phyloP scores from a whole-genome alignment of 805 yeast species.

The Kazachstania martiniae region DNA sequence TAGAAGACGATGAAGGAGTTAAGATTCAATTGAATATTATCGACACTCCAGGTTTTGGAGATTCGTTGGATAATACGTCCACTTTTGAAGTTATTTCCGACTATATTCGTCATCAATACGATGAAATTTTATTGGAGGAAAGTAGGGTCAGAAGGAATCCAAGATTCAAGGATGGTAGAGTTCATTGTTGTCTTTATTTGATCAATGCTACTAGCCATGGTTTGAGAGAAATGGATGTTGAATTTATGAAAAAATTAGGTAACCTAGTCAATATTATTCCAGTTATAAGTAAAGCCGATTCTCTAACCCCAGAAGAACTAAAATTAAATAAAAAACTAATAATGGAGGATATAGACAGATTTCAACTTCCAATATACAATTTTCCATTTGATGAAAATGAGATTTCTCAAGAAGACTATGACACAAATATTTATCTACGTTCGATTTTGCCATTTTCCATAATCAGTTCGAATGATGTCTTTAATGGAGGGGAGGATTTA shows the following conservation, averaged over 20 bases:
- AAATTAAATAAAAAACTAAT: slow-evolving; percentile 62
- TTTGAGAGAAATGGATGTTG: slow-evolving; percentile 64
- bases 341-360: slow-evolving; percentile 61
- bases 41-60: slow-evolving; percentile 81
- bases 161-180: slow-evolving; percentile 73
- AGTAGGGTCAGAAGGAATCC: slow-evolving; percentile 77
- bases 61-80: slow-evolving; percentile 54
- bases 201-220: slow-evolving; percentile 83
- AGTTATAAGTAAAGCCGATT: slow-evolving; percentile 75
- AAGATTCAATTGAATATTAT: slow-evolving; percentile 66
- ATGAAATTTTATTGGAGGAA: slow-evolving; percentile 72
- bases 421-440: slow-evolving; percentile 54
- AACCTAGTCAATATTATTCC: slow-evolving; percentile 80
- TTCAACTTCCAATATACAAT: slow-evolving; percentile 61
- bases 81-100: slow-evolving; percentile 65
- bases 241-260: slow-evolving; percentile 66
- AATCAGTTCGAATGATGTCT: slow-evolving; percentile 57
- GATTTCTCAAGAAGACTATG: slow-evolving; percentile 52
- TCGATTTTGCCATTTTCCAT: slow-evolving; percentile 56
- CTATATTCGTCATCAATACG: slow-evolving; percentile 71
- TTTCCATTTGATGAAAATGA: slow-evolving; percentile 52
- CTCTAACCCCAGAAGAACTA: slow-evolving; percentile 71
- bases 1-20: slow-evolving; percentile 79
- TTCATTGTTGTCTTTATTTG: slow-evolving; percentile 64
- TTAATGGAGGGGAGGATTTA: slow-evolving; percentile 32